Base-by-base conservation (phyloP, 257 asterid genomes). In the Penstemon newberryi region DNA sequence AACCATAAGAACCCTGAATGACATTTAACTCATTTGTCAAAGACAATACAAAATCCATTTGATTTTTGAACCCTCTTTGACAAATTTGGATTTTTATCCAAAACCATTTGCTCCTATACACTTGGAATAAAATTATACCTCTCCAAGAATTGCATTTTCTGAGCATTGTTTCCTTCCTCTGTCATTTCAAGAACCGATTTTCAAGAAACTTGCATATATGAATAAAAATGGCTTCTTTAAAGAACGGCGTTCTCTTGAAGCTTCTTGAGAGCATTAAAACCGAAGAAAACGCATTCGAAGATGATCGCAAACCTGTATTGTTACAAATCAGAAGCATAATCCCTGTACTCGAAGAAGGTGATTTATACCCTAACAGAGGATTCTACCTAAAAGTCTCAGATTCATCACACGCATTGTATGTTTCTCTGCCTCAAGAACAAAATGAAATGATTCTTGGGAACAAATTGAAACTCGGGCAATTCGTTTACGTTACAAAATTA, bases 321-420 rank as follows among this genome's bases (percentile, higher is more conserved):
- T 67, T 88, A 56, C 95, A 86, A 49, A 85, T 91, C 75, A 79
- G 96, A 73, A 80, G 95, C 86, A 86, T 88, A 73, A 79, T 88
- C 57, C 96, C 91, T 33, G 92, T 85, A 5, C 63, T 91, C 11
- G 91, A 86, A 73, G 95, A 86, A 73, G 96, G 92, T 39, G 86
- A 81, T 82, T 67, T 84, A 12, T 87, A 86, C 87, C 96, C 97
- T 0, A 81, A 85, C 46, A 77, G 81, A 42, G 96, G 95, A 3
- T 91, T 91, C 61, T 79, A 77, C 80, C 78, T 88, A 54, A 85
- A 85, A 55, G 92, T 91, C 42, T 85, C 96, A 10, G 97, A 91
- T 71, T 46, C 69, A 19, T 82, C 96, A 3, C 96, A 90, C 59
- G 85, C 91, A 19, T 60, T 84, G 1, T 86, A 81, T 49, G 97